These are phyloP conservation scores for Hymenotorrendiella dingleyae DNA, from an alignment of 2,329 filamentous ascomycete species.

Conservation along the genomic window DNA sequence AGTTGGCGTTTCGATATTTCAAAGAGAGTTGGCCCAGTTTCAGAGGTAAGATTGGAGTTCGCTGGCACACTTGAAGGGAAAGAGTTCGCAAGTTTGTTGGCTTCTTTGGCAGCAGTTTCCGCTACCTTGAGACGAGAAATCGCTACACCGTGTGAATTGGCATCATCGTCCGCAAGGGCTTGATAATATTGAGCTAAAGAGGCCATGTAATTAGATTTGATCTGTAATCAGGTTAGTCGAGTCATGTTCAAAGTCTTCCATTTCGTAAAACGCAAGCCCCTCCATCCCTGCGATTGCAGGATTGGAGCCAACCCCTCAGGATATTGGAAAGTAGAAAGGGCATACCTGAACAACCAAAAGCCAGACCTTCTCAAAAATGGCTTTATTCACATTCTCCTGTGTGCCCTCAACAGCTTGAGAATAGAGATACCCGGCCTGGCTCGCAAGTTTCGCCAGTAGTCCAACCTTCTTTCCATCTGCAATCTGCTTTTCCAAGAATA, in stretches of 20 bases:
- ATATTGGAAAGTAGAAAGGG: no score
- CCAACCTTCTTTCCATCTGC: conserved; percentile 88
- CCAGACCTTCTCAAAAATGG: conserved; percentile 94
- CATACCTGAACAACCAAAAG: conserved; percentile 71
- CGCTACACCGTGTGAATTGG: conserved; percentile 77
- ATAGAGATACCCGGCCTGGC: conserved; percentile 85
- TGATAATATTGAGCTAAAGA: conserved; percentile 93
- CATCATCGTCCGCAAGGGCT: conserved; percentile 83
- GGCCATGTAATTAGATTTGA: conserved; percentile 75
- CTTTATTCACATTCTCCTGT: conserved; percentile 86
- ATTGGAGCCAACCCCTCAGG: no score
- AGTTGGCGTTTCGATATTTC: conserved; percentile 81
- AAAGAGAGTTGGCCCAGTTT: conserved; percentile 67
- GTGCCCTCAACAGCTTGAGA: conserved; percentile 81
- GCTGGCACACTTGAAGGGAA: conserved; percentile 77
- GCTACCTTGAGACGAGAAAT: conserved; percentile 79
- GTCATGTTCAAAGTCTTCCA: no score
- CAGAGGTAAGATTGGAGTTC: conserved; percentile 76
- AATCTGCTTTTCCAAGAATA: conserved; percentile 95
- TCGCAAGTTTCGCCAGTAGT: conserved; percentile 84
- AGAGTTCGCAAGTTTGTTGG: conserved; percentile 65
- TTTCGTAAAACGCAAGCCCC: no score
- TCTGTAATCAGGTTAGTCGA: conserved; percentile 35
- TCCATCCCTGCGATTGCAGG: no score
- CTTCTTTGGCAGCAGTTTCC: conserved; percentile 72